Percentiles rank a stretch among this genome's conserved stretches.
Conservation (phyloP, 306 rosid genomes). For the Cercis canadensis region DNA sequence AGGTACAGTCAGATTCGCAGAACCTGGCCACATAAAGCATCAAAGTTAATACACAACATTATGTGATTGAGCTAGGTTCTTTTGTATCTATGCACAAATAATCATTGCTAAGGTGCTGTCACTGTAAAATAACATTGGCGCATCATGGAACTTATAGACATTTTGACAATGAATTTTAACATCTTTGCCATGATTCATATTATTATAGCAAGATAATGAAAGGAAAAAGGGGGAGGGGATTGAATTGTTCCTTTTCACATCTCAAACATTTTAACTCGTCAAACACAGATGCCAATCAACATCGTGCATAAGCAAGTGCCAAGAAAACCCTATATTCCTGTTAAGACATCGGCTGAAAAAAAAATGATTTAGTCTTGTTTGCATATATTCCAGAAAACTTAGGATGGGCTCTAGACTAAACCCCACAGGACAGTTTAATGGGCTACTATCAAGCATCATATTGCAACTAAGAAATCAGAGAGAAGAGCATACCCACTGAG, state of each 20-base stretch:
- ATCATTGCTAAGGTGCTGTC: not conserved
- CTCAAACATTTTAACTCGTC: not conserved
- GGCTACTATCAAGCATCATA: not conserved
- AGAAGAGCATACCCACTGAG: constrained; percentile 25
- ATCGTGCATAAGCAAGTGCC: not conserved
- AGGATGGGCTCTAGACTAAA: not conserved
- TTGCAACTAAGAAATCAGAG: constrained; percentile 5
- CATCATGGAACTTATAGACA: not conserved
- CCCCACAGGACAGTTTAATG: not conserved
- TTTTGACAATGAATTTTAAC: not conserved
- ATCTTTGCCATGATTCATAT: not conserved
- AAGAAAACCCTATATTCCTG: not conserved
- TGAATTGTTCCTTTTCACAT: too few relatives aligned
- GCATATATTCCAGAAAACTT: not conserved
- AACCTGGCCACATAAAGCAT: not conserved
- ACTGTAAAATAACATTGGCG: not conserved
- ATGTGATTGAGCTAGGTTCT: too few relatives aligned
- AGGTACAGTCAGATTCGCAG: not conserved
- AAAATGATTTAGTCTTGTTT: too few relatives aligned
- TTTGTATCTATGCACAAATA: too few relatives aligned
- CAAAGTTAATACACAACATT: too few relatives aligned
- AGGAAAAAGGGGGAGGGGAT: not conserved
- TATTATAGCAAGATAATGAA: too few relatives aligned
- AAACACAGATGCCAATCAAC: not conserved
- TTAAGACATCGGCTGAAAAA: not conserved